phyloP scores from a whole-genome alignment of 257 asterid species.

The Gentiana straminea region DNA sequence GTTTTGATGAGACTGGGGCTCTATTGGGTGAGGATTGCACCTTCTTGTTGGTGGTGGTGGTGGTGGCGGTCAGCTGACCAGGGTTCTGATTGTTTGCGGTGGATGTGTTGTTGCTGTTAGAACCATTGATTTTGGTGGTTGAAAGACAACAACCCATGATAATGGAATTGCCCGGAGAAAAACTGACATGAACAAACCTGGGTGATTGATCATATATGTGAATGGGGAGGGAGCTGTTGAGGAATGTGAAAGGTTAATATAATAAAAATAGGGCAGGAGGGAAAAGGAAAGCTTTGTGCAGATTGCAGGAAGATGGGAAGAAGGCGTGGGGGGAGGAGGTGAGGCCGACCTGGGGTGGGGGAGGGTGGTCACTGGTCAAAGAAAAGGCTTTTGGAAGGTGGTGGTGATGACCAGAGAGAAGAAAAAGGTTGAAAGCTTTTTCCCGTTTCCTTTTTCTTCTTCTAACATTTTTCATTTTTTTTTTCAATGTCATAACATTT shows the following conservation, averaged over 20 bases:
- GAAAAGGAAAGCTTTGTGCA: slow-evolving; percentile 39
- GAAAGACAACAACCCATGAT: slow-evolving; percentile 78
- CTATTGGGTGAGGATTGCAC: neutral
- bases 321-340: slow-evolving; percentile 41
- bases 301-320: slow-evolving; percentile 58
- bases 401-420: slow-evolving; percentile 1
- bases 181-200: neutral
- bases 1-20: neutral
- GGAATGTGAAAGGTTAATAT: slow-evolving; percentile 17
- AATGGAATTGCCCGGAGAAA: no score
- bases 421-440: neutral
- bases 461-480: no score
- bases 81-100: slow-evolving; percentile 21
- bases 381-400: slow-evolving; percentile 13
- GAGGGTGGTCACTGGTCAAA: slow-evolving; percentile 15
- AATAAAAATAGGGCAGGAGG: slow-evolving; percentile 6
- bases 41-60: neutral
- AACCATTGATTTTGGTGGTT: slow-evolving; percentile 51
- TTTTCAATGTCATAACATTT: no score
- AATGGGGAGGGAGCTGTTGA: slow-evolving; percentile 4
- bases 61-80: no score
- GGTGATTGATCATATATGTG: slow-evolving; percentile 3
- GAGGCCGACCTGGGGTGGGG: neutral
- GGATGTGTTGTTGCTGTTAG: slow-evolving; percentile 35
- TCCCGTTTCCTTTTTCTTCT: no score